A percentile compares a stretch with the other conserved stretches of the same genome.
These are phyloP conservation scores for Suhomyces prunicola DNA, from an alignment of 805 yeast genomes.

Conservation along the genomic window DNA sequence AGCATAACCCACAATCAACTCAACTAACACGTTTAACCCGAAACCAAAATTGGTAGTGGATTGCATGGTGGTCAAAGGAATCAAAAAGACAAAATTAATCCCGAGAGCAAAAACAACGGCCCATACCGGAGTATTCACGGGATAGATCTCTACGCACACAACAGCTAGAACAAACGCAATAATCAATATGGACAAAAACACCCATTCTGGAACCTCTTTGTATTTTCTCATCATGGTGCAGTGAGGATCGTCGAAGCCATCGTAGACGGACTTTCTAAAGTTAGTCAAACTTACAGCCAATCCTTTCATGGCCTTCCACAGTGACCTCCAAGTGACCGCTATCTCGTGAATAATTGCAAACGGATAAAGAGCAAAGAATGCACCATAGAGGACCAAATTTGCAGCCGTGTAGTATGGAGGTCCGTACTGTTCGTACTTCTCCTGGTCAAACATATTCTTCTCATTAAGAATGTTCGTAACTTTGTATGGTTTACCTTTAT, in stretches of 20 bases:
- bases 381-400: conserved; percentile 23
- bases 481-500: conserved; percentile 6
- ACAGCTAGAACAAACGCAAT: conserved; percentile 22
- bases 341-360: conserved; percentile 20
- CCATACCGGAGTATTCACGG: conserved; percentile 57
- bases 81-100: conserved; percentile 46
- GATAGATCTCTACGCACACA: conserved; percentile 28
- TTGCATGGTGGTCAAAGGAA: conserved; percentile 16
- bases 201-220: conserved; percentile 36
- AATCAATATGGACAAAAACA: conserved; percentile 20
- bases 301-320: conserved; percentile 11
- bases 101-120: conserved; percentile 52
- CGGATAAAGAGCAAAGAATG: conserved; percentile 24
- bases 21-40: conserved; percentile 16
- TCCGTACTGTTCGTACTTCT: conserved; percentile 19
- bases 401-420: conserved; percentile 30
- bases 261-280: conserved; percentile 24
- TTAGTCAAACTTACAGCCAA: conserved; percentile 12
- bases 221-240: conserved; percentile 31
- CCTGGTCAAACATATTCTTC: conserved; percentile 13
- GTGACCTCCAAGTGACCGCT: conserved; percentile 10
- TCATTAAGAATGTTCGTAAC: neutral
- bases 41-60: conserved; percentile 13
- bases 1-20: conserved; percentile 23
- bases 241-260: conserved; percentile 32